phyloP scores from a whole-genome alignment of 1,284 basidiomycete species.

The Cryptococcus hybrid region DNA sequence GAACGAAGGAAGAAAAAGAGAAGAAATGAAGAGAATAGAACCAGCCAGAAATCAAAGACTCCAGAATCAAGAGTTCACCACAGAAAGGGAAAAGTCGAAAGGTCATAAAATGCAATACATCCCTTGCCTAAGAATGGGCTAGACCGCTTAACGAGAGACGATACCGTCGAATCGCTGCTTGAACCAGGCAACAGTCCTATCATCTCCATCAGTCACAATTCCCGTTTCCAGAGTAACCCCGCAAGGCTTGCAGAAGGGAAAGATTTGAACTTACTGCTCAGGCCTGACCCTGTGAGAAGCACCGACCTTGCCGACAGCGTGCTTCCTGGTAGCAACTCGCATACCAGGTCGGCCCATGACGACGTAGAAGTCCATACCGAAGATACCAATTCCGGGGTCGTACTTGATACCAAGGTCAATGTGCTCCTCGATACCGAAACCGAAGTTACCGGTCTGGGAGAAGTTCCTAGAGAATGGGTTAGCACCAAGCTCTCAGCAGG shows the following conservation, averaged over 20 bases:
- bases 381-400: conserved; percentile 95
- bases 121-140: neutral
- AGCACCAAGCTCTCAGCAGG: conserved; percentile 2
- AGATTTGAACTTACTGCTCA: conserved; percentile 60
- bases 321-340: conserved; percentile 89
- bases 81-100: no score
- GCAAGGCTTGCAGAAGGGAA: neutral
- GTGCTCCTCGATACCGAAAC: conserved; percentile 97
- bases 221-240: neutral
- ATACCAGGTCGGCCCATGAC: conserved; percentile 96
- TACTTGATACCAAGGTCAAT: conserved; percentile 99
- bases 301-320: conserved; percentile 83
- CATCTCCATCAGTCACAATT: conserved; percentile 21
- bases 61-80: no score
- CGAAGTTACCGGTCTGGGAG: conserved; percentile 97
- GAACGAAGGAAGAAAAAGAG: no score
- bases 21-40: no score
- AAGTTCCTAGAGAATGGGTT: conserved; percentile 74
- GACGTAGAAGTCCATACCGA: conserved; percentile 97
- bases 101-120: conserved; percentile 7
- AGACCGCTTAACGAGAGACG: conserved; percentile 55
- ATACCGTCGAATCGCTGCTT: conserved; percentile 98
- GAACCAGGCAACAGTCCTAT: conserved; percentile 87
- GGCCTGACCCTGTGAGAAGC: conserved; percentile 83
- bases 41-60: no score